phyloP scores from a whole-genome alignment of 768 basidiomycete species.

The Mycena amicta region DNA sequence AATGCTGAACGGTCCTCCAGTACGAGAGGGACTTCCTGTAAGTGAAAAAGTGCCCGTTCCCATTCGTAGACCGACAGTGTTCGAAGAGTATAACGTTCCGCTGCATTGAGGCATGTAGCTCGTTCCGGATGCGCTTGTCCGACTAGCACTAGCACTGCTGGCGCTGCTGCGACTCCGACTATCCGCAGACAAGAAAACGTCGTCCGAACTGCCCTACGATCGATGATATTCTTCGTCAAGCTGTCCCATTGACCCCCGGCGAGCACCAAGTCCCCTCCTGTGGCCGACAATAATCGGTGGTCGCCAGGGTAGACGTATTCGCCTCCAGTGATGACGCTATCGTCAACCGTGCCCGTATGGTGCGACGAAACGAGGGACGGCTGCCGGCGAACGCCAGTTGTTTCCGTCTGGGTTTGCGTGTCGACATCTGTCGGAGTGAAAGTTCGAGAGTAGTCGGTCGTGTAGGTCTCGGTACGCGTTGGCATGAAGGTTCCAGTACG shows the following conservation, averaged over 20 bases:
- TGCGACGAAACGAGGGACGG: too few relatives aligned
- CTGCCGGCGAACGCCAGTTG: too few relatives aligned
- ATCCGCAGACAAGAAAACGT: too few relatives aligned
- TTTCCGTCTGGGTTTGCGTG: not conserved
- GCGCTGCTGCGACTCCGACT: not conserved
- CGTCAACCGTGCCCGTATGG: too few relatives aligned
- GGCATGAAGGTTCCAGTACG: conserved; percentile 5
- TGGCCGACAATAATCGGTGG: conserved; percentile 70
- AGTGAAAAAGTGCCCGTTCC: conserved; percentile 25
- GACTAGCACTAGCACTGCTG: not conserved
- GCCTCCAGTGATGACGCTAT: too few relatives aligned
- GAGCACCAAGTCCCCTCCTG: too few relatives aligned
- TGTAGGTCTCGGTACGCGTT: not conserved
- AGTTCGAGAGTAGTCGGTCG: too few relatives aligned
- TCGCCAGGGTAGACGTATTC: conserved; percentile 75
- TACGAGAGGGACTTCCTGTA: conserved; percentile 44
- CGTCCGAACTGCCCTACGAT: conserved; percentile 6
- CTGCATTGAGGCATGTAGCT: not conserved
- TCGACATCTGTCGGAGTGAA: conserved; percentile 4
- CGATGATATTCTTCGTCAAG: conserved; percentile 61
- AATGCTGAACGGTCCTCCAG: too few relatives aligned
- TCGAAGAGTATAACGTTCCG: conserved; percentile 16
- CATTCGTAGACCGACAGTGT: conserved; percentile 15
- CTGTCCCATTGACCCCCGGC: conserved; percentile 76
- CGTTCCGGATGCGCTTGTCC: not conserved